phyloP scores from a whole-genome alignment of 2,329 filamentous ascomycete genomes.

The Bipolaris victoriae region DNA sequence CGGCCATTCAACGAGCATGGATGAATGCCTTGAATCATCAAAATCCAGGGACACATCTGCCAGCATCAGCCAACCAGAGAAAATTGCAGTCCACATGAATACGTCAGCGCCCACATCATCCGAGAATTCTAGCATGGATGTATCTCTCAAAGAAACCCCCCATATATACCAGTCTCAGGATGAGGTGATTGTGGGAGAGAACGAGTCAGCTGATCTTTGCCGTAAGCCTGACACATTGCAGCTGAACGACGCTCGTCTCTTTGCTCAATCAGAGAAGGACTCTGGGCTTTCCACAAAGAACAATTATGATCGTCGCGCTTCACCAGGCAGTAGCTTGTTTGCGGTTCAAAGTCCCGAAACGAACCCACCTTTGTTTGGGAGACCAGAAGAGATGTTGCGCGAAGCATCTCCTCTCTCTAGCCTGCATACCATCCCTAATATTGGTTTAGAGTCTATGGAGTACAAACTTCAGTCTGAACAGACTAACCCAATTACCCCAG shows the following conservation, averaged over 20 bases:
- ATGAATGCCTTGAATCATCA: not conserved
- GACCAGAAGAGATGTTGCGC: conserved; percentile 31
- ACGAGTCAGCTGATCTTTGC: not conserved
- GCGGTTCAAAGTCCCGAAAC: conserved; percentile 30
- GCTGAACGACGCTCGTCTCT: not conserved
- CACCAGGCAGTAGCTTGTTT: conserved; percentile 9
- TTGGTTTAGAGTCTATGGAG: not conserved
- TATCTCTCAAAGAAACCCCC: not conserved
- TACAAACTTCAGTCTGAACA: not conserved
- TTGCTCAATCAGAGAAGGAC: not conserved
- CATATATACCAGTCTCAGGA: not conserved
- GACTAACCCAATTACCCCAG: not conserved
- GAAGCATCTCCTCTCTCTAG: conserved; percentile 25
- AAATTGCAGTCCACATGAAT: not conserved
- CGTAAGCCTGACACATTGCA: not conserved
- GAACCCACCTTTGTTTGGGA: conserved; percentile 23
- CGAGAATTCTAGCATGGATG: not conserved
- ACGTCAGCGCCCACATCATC: not conserved
- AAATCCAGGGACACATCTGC: not conserved
- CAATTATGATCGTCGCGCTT: conserved; percentile 4
- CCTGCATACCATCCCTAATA: conserved; percentile 18
- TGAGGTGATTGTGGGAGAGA: not conserved
- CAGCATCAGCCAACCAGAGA: not conserved
- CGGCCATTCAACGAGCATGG: not conserved
- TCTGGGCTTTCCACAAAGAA: not conserved